Evolutionary conservation across 441 rosid genomes (phyloP).

Genomic region (Pelargonium myrrhifolium): DNA sequence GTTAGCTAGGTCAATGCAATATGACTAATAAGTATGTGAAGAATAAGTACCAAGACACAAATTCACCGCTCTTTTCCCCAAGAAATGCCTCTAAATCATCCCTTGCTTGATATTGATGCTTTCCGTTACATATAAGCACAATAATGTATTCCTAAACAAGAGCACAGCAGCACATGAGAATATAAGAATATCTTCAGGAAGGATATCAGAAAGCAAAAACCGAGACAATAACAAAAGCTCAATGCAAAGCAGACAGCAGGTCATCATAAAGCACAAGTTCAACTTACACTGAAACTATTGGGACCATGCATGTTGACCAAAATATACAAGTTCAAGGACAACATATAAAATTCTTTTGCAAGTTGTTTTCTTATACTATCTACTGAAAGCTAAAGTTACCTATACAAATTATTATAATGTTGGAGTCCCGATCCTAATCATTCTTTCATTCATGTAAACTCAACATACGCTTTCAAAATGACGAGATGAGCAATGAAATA

Average conservation of each 20-base stretch:
- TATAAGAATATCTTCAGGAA: neutral
- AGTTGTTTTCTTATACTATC: too few relatives aligned
- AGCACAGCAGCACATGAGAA: neutral
- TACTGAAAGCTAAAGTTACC: too few relatives aligned
- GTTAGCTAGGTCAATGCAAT: neutral
- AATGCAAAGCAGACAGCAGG: neutral
- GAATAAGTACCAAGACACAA: conserved; percentile 24
- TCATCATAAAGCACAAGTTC: neutral
- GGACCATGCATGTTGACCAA: neutral
- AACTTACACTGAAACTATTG: neutral
- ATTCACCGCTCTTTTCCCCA: conserved; percentile 21
- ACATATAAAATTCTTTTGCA: too few relatives aligned
- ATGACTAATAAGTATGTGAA: neutral
- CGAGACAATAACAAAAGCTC: neutral
- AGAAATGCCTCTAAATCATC: conserved; percentile 35
- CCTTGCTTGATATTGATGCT: conserved; percentile 25
- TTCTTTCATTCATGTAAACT: too few relatives aligned
- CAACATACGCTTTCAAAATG: too few relatives aligned
- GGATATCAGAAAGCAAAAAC: neutral
- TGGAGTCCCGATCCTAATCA: too few relatives aligned
- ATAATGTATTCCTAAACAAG: conserved; percentile 27
- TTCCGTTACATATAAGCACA: conserved; percentile 34
- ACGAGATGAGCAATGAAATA: too few relatives aligned
- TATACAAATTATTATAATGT: too few relatives aligned
- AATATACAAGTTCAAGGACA: too few relatives aligned